Evolutionary conservation across 257 asterid genomes (phyloP).

Genomic region (Solanum infundibuliforme): DNA sequence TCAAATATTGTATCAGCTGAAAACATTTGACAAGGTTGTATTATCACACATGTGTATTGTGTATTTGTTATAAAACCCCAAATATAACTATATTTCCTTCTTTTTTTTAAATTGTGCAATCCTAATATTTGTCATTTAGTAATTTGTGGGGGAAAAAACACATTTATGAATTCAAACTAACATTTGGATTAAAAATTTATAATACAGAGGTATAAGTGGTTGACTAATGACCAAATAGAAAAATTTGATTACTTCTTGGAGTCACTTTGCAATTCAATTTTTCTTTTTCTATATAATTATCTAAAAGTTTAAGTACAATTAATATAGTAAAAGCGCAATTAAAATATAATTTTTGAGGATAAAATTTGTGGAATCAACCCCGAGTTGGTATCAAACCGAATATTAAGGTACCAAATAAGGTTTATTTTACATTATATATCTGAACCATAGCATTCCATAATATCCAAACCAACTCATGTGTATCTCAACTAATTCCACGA

Average conservation of each 20-base stretch:
- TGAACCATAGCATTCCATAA: too few relatives aligned
- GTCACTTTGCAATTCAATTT: background rate
- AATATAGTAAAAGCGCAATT: background rate
- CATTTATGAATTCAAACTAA: background rate
- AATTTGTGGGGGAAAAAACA: background rate
- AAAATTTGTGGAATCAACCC: background rate
- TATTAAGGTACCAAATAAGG: background rate
- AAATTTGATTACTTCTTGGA: background rate
- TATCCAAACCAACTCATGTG: background rate
- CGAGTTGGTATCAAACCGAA: background rate
- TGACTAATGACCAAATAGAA: background rate
- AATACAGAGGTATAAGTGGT: background rate
- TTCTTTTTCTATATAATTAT: background rate
- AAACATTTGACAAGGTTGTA: accelerated
- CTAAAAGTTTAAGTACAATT: background rate
- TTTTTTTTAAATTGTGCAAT: background rate
- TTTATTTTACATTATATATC: background rate
- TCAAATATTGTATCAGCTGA: background rate
- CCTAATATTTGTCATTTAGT: background rate
- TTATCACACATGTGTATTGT: background rate
- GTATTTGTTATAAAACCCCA: background rate
- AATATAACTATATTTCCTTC: background rate
- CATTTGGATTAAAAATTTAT: background rate
- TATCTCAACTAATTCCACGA: background rate
- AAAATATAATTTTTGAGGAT: background rate